Evolutionary conservation across 257 asterid genomes (phyloP), one percentile per base, ranked within the genome.

Genomic region (Solanum appendiculatum): DNA sequence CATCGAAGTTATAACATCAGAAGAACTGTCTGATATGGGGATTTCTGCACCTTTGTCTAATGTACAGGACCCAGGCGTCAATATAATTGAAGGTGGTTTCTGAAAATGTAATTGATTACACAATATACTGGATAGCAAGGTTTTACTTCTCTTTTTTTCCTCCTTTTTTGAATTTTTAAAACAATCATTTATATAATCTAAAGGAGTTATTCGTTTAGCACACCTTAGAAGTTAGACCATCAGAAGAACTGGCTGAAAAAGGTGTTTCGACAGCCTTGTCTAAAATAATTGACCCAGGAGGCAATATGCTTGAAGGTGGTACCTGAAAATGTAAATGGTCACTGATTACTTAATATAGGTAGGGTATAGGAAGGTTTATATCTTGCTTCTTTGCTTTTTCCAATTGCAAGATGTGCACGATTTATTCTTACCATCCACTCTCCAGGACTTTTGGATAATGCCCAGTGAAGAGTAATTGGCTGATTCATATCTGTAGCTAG

Each of bases 381-480:
- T 81, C 68, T 46, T 81, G 12, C 85, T 31, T 80, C 85, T 46
- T 5, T 44, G 15, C 5, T 29, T 48, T 29, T 18, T 29, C 20
- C 7, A 31, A 31, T 31, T 81, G 66, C 48, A 90, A 73, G 84
- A 89, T 68, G 60, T 87, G 86, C 64, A 87, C 13, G 9, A 27
- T 60, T 75, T n/a, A 25, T 72, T 90, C 94, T 69, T 92, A 97
- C 99, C 89, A 88, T 64, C 99, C 99, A 97, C 90, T 96, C 98
- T 86, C 99, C 98, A 85, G 91, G 96, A 66, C 68, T 94, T 89
- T 85, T 91, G 89, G 99, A 95, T 88, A 97, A 89, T 87, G 98
- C 99, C 99, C 99, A 97, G 93, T 97, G 99, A 86, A 97, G 96
- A 90, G 91, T 92, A 89, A 89, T 90, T 72, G 98, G 96, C 84